Evolutionary conservation across 2,329 filamentous ascomycete species (phyloP), one percentile per base, ranked within the genome.

Genomic region (Xylariaceae sp.): DNA sequence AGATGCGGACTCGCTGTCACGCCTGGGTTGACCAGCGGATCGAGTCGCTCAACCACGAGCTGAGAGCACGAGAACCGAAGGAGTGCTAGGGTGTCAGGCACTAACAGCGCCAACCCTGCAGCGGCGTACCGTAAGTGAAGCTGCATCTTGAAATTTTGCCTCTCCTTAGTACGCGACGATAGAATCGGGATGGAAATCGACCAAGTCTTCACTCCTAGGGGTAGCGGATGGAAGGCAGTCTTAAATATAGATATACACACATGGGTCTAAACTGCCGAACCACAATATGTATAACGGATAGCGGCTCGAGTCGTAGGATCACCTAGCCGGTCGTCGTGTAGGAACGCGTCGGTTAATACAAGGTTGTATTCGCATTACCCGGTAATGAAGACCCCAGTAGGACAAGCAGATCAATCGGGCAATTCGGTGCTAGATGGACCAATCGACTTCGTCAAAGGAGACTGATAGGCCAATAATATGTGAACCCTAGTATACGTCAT

Each of bases 21-120:
- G 2, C 66, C 66, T 28, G 66, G 66, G 19, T 65, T 67, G 24
- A 69, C 65, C 7, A 69, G 45, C 24, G 66, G 66, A 26, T 69
- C 66, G 14, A 69, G 64, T 3, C 66, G 61, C 51, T 67, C 66
- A 11, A 67, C 63, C n/a, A 67, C 65, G 8, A 69, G 65, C 26
- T 68, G 65, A 4, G 65, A 69, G 36, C 65, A 68, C 28, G 67
- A 69, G 56, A 68, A 69, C 2, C 67, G 64, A 36, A 68, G 65
- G 17, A 68, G 54, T 16, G 65, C 65, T n/a, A 41, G 16, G 21
- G 45, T 33, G 24, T 47, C 14, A 8, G 58, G 45, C 26, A 34
- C 49, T 5, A 54, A 16, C 8, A 53, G 40, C 12, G 45, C 54
- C 39, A 60, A n/a, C 31, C 36, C 53, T 6, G 49, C 24, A 14